A percentile compares a stretch with the other conserved stretches of the same genome.
Conservation (phyloP, 1,284 basidiomycete genomes). For the Quambalaria eucalypti region DNA sequence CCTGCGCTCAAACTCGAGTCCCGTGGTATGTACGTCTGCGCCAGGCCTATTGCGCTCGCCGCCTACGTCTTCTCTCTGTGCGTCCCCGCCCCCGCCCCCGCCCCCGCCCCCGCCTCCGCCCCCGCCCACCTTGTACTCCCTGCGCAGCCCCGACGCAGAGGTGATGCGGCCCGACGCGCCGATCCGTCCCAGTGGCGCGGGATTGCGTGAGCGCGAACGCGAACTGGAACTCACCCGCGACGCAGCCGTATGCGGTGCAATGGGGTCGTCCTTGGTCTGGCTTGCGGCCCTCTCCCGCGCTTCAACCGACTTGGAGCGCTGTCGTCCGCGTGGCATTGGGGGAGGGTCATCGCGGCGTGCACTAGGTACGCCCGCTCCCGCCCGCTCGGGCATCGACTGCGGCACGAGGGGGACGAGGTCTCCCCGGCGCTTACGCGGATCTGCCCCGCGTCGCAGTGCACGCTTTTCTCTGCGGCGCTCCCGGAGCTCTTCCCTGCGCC, state of each 20-base stretch:
- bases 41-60: too few relatives aligned
- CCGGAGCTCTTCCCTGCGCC: neutral
- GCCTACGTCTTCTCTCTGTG: too few relatives aligned
- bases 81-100: too few relatives aligned
- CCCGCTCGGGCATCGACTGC: neutral
- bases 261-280: neutral
- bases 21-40: too few relatives aligned
- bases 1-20: constrained; percentile 30
- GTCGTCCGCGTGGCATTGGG: too few relatives aligned
- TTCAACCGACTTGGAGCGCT: constrained; percentile 11
- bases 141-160: neutral
- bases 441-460: neutral
- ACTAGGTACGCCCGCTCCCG: neutral
- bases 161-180: neutral
- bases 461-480: neutral
- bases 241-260: neutral
- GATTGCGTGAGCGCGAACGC: neutral
- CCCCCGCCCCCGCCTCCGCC: neutral
- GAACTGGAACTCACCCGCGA: neutral
- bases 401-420: neutral
- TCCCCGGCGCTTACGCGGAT: neutral
- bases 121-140: neutral
- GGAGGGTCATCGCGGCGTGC: neutral
- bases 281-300: neutral
- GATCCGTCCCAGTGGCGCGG: neutral